A percentile compares a stretch with the other conserved stretches of the same genome.
phyloP scores from a whole-genome alignment of 2,329 filamentous ascomycete species.

The Lachnellula subtilissima region DNA sequence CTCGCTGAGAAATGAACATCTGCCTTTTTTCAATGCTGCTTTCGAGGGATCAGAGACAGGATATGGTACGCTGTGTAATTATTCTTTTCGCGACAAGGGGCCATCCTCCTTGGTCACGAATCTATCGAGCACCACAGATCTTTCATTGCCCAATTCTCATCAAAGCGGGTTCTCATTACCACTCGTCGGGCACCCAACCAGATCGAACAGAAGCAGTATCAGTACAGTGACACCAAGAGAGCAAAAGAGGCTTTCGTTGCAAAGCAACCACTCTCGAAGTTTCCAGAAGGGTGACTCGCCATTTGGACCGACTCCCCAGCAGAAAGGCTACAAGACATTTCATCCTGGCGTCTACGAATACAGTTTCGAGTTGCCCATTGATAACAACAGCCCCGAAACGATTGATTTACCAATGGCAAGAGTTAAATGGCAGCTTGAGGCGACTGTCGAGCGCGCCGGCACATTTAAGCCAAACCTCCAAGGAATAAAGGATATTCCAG shows the following conservation, averaged over 20 bases:
- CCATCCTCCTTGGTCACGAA: constrained; percentile 27
- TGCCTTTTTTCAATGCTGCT: constrained; percentile 86
- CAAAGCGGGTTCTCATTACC: constrained; percentile 21
- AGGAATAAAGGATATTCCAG: constrained; percentile 60
- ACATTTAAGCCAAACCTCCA: constrained; percentile 66
- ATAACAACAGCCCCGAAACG: constrained; percentile 68
- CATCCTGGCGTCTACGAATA: constrained; percentile 38
- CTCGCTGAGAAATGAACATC: constrained; percentile 78
- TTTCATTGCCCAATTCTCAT: constrained; percentile 4
- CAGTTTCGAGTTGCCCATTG: constrained; percentile 77
- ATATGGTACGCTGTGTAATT: constrained; percentile 60
- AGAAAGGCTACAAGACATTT: constrained; percentile 68
- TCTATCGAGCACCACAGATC: constrained; percentile 10
- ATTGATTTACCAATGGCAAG: constrained; percentile 67
- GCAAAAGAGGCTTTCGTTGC: constrained; percentile 56
- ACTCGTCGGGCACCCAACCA: constrained; percentile 11
- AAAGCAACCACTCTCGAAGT: constrained; percentile 61
- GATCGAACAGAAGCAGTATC: constrained; percentile 25
- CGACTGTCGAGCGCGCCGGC: constrained; percentile 62
- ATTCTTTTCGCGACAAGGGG: constrained; percentile 33
- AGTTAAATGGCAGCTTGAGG: constrained; percentile 67
- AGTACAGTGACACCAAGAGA: constrained; percentile 25
- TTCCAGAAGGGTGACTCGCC: constrained; percentile 60
- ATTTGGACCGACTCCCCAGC: constrained; percentile 49
- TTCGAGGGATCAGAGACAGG: constrained; percentile 53